These are phyloP conservation scores for Pittosporum tobira DNA, from an alignment of 129 eudicot species.

Conservation along the genomic window DNA sequence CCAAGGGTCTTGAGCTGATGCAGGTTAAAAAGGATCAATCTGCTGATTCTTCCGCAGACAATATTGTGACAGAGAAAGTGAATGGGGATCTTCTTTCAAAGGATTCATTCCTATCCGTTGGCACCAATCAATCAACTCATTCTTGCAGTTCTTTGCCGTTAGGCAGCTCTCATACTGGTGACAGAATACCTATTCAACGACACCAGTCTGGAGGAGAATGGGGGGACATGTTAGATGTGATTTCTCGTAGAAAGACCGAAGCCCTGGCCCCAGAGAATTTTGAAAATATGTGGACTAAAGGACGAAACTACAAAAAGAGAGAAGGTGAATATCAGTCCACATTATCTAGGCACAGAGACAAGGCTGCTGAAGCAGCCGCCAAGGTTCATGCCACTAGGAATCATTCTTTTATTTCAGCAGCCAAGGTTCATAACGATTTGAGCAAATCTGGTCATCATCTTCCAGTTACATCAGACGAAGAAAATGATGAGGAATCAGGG, in stretches of 20 bases:
- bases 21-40: constrained; percentile 53
- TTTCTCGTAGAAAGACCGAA: constrained; percentile 70
- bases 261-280: constrained; percentile 89
- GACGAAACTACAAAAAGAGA: constrained; percentile 58
- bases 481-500: constrained; percentile 45
- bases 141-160: constrained; percentile 39
- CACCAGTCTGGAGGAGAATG: constrained; percentile 68
- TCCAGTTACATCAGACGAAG: constrained; percentile 26
- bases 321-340: constrained; percentile 25
- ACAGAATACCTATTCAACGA: constrained; percentile 27
- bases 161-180: constrained; percentile 19
- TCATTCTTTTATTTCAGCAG: constrained; percentile 1
- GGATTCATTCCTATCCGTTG: constrained; percentile 71
- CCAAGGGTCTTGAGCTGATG: constrained; percentile 82
- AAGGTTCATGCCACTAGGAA: constrained; percentile 11
- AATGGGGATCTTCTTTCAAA: constrained; percentile 37
- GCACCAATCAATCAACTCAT: constrained; percentile 54
- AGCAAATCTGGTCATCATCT: constrained; percentile 23
- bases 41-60: constrained; percentile 23
- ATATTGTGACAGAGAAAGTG: constrained; percentile 18
- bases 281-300: constrained; percentile 93
- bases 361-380: constrained; percentile 22
- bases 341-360: constrained; percentile 28
- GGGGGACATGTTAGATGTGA: constrained; percentile 58
- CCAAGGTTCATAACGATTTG: constrained; percentile 12